A percentile compares a stretch with the other conserved stretches of the same genome.
These are phyloP conservation scores for Candida coquimbonensis DNA, from an alignment of 805 yeast species.

Conservation along the genomic window DNA sequence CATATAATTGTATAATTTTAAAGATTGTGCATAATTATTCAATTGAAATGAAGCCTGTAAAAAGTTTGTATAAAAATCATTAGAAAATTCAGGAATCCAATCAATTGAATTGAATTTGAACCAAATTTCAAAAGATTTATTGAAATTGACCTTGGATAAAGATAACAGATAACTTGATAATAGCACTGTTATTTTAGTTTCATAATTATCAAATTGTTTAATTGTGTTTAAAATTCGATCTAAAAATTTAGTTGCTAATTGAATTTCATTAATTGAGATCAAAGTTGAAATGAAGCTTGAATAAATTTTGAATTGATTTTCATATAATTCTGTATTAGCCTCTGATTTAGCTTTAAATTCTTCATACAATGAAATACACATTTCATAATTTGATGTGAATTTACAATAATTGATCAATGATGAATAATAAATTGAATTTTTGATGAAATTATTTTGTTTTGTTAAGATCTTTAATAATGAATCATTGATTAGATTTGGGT, in stretches of 20 bases:
- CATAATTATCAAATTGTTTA: slow-evolving; percentile 28
- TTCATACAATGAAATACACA: slow-evolving; percentile 34
- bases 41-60: slow-evolving; percentile 26
- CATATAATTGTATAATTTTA: slow-evolving; percentile 31
- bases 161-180: slow-evolving; percentile 38
- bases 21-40: slow-evolving; percentile 24
- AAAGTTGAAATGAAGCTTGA: slow-evolving; percentile 45
- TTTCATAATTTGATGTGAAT: slow-evolving; percentile 28
- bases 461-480: slow-evolving; percentile 27
- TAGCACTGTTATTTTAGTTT: slow-evolving; percentile 31
- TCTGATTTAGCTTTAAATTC: slow-evolving; percentile 25
- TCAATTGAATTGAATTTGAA: slow-evolving; percentile 28
- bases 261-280: slow-evolving; percentile 41
- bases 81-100: slow-evolving; percentile 36
- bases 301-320: slow-evolving; percentile 43
- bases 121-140: slow-evolving; percentile 31
- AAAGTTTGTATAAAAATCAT: slow-evolving; percentile 29
- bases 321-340: slow-evolving; percentile 15
- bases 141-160: slow-evolving; percentile 27
- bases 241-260: slow-evolving; percentile 47
- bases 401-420: slow-evolving; percentile 34
- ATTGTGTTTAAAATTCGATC: slow-evolving; percentile 46
- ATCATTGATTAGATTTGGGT: slow-evolving; percentile 30
- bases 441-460: slow-evolving; percentile 18
- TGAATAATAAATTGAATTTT: slow-evolving; percentile 31